Evolutionary conservation across 2,329 filamentous ascomycete genomes (phyloP).

Genomic region (Hypocreales sp.): DNA sequence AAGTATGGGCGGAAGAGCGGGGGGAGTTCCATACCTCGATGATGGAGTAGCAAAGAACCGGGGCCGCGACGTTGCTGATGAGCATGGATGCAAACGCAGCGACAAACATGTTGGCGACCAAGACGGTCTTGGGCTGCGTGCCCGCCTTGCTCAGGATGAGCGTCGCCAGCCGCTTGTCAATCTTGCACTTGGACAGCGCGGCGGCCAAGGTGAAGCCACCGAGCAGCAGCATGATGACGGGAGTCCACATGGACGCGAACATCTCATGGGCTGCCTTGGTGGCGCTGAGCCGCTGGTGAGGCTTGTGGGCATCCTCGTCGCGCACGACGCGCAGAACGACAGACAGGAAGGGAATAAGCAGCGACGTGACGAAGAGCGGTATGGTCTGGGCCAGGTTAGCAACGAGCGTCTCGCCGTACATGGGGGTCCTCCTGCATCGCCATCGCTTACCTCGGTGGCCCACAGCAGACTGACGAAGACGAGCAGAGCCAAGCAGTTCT

Average conservation of each 20-base stretch:
- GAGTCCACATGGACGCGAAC: slow-evolving; percentile 96
- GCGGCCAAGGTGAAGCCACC: slow-evolving; percentile 94
- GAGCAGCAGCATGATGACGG: slow-evolving; percentile 93
- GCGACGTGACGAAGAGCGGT: slow-evolving; percentile 87
- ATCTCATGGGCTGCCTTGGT: slow-evolving; percentile 72
- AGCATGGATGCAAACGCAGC: slow-evolving; percentile 97
- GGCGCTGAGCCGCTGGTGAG: slow-evolving; percentile 55
- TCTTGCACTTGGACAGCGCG: slow-evolving; percentile 90
- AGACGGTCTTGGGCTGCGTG: slow-evolving; percentile 72
- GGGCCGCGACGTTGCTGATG: slow-evolving; percentile 95
- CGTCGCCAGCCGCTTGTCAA: slow-evolving; percentile 93
- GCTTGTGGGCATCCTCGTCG: slow-evolving; percentile 42
- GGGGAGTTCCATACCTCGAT: slow-evolving; percentile 50
- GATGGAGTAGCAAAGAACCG: slow-evolving; percentile 93
- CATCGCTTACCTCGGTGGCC: slow-evolving; percentile 78
- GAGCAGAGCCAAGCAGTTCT: slow-evolving; percentile 89
- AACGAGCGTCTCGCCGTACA: background rate
- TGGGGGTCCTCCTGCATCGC: too few relatives aligned
- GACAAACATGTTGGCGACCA: slow-evolving; percentile 97
- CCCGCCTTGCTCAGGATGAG: slow-evolving; percentile 94
- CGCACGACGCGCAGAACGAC: slow-evolving; percentile 77
- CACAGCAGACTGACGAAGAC: slow-evolving; percentile 88
- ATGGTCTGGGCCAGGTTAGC: slow-evolving; percentile 48
- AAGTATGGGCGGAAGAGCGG: background rate
- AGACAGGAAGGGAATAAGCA: slow-evolving; percentile 84